Conservation (phyloP, 2,329 filamentous ascomycete genomes). For the Aspergillus pseudotamarii region DNA sequence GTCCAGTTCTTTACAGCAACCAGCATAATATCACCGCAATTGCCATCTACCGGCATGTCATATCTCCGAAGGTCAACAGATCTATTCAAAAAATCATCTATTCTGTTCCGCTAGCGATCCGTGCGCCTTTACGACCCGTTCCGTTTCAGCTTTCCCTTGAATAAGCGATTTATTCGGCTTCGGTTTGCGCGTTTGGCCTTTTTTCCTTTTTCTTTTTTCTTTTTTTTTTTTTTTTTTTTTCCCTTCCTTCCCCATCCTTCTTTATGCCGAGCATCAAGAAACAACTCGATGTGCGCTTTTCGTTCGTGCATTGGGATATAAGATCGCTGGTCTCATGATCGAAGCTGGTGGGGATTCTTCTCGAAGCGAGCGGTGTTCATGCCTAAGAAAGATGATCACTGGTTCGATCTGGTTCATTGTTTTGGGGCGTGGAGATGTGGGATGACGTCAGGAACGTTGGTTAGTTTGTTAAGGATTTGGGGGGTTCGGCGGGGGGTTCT, state of each 20-base stretch:
- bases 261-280: background rate
- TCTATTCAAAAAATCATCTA: background rate
- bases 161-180: background rate
- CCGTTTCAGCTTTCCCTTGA: background rate
- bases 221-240: background rate
- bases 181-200: background rate
- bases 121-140: background rate
- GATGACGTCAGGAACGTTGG: background rate
- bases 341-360: background rate
- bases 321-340: background rate
- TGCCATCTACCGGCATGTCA: background rate
- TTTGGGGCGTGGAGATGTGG: background rate
- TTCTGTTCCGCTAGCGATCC: background rate
- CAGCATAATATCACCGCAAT: background rate
- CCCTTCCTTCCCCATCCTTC: background rate
- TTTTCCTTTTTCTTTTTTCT: background rate
- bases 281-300: background rate
- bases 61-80: background rate
- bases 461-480: background rate
- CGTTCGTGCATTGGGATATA: background rate
- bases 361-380: background rate
- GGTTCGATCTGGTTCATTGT: background rate
- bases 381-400: background rate
- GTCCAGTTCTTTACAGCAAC: background rate
- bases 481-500: background rate